Evolutionary conservation across 1,139 yeast genomes (phyloP), one percentile per base, ranked within the genome.

Genomic region (Pichia norvegensis): DNA sequence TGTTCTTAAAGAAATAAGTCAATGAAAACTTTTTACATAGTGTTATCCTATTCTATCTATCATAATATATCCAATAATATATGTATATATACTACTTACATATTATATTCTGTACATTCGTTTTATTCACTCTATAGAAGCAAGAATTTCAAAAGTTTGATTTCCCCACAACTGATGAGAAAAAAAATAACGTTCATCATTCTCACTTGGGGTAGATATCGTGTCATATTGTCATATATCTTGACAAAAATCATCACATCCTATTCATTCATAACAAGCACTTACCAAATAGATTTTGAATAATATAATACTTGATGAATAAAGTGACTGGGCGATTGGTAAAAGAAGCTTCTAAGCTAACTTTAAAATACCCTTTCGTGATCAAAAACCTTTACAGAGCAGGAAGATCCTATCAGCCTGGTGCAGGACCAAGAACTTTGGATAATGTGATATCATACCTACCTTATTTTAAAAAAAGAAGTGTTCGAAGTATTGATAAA

Each of bases 1-100:
- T 82, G 60, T 85, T 92, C 60, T 71, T 92, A 35, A 57, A 46
- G 38, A 27, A 42, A n/a, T 45, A 33, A 29, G 22, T 16, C 19
- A 16, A 25, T 8, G 20, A 31, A 31, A 17, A 13, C 33, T 13
- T 29, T 29, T 29, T 29, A 13, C 4, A 11, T 29, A n/a, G 33
- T 29, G 33, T 29, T 31, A 16, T 16, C 35, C 20, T 31, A 16
- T 3, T 8, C 35, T 31, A 16, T 31, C 7, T 20, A 17, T 17
- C 8, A 4, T 11, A 31, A 16, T 16, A 2, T 17, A 16, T 16
- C 20, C 19, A 2, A 31, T 16, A 31, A 16, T 17, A 8, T 31
- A 5, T 31, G 9, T 8, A 10, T 17, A 8, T n/a, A n/a, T n/a
- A n/a, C n/a, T n/a, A n/a, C n/a, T n/a, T n/a, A 16, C 11, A 10